These are phyloP conservation scores for Forsythia viridissima DNA, from an alignment of 257 asterid genomes.

Conservation along the genomic window DNA sequence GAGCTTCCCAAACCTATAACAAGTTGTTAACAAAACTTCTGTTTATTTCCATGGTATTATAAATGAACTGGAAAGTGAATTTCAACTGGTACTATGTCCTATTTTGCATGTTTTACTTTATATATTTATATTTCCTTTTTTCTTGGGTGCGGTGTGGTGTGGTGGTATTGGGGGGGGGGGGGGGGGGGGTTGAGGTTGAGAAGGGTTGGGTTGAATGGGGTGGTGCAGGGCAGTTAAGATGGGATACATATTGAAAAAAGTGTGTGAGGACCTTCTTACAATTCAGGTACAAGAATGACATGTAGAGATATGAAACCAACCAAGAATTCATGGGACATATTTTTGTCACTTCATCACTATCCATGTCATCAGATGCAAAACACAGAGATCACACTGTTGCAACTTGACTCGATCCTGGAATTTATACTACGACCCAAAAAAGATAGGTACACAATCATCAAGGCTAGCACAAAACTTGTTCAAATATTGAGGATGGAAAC, in stretches of 20 bases:
- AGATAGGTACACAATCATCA: neutral
- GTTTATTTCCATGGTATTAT: neutral
- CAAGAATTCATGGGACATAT: no score
- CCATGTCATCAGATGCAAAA: neutral
- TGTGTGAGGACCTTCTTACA: neutral
- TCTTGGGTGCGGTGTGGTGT: neutral
- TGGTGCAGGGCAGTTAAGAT: neutral
- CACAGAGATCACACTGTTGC: neutral
- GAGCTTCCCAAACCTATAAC: slow-evolving; percentile 79
- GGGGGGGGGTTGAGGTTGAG: no score
- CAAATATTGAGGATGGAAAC: neutral
- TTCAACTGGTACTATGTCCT: neutral
- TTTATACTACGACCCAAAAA: neutral
- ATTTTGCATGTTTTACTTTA: no score
- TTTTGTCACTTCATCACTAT: neutral
- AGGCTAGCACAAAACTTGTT: neutral
- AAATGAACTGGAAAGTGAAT: neutral
- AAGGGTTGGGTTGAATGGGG: neutral
- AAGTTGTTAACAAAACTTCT: neutral
- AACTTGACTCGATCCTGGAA: neutral
- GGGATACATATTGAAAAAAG: neutral
- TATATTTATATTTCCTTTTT: neutral
- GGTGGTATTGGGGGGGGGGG: no score
- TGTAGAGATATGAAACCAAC: no score
- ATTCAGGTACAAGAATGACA: no score